Percentiles rank a stretch among this genome's conserved stretches.
These are phyloP conservation scores for Flaveria robusta DNA, from an alignment of 129 eudicot species.

Conservation along the genomic window DNA sequence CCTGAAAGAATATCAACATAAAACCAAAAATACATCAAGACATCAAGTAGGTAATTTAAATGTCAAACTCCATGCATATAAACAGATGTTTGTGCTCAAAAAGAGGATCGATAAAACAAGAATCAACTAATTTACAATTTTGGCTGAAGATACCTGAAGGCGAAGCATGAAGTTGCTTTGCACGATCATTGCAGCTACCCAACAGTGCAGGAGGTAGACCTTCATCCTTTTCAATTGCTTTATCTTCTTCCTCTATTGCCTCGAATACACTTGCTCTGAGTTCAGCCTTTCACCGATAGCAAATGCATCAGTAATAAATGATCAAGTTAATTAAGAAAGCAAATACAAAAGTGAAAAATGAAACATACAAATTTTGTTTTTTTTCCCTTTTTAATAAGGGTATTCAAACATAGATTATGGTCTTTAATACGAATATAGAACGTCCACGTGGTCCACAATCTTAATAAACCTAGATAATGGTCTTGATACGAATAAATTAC, in stretches of 20 bases:
- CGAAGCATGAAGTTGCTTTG: conserved; percentile 91
- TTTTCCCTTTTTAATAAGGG: background rate
- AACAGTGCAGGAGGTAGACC: conserved; percentile 89
- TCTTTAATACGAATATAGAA: background rate
- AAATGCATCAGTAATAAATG: background rate
- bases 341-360: background rate
- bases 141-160: conserved; percentile 62
- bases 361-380: background rate
- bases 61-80: background rate
- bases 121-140: background rate
- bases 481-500: background rate
- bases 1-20: conserved; percentile 52
- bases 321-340: background rate
- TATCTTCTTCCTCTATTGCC: conserved; percentile 97
- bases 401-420: background rate
- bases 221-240: conserved; percentile 74
- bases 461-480: background rate
- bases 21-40: background rate
- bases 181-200: conserved; percentile 98
- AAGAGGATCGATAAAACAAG: background rate
- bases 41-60: background rate
- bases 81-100: background rate
- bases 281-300: conserved; percentile 63
- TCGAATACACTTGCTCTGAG: conserved; percentile 95
- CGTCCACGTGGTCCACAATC: background rate